A percentile compares a stretch with the other conserved stretches of the same genome.
These are phyloP conservation scores for Heterobasidion occidentale DNA, from an alignment of 1,284 basidiomycete species.

Conservation along the genomic window DNA sequence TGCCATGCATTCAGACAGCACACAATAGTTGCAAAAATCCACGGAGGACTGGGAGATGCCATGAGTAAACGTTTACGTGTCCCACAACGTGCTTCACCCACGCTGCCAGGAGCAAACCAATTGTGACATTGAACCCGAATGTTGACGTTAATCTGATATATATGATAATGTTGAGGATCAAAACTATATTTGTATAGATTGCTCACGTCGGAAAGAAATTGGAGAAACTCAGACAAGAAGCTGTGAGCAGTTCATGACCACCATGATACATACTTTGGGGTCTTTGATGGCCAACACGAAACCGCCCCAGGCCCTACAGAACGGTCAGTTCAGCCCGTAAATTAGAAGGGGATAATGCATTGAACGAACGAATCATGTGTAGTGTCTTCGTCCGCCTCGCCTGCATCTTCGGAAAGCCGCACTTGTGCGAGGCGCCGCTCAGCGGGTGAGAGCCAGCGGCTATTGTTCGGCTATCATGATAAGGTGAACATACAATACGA, in stretches of 20 bases:
- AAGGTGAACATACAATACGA: no score
- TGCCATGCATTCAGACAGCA: constrained; percentile 60
- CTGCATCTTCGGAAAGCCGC: constrained; percentile 69
- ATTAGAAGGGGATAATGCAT: not conserved
- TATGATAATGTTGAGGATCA: no score
- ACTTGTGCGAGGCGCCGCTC: constrained; percentile 63
- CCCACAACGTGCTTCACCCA: constrained; percentile 27
- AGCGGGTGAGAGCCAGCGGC: constrained; percentile 49
- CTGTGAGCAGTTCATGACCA: constrained; percentile 42
- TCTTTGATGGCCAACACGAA: constrained; percentile 58
- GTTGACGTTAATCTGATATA: constrained; percentile 47
- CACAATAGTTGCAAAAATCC: constrained; percentile 48
- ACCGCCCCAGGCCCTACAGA: constrained; percentile 38
- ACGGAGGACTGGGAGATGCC: constrained; percentile 44
- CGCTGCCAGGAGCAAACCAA: constrained; percentile 56
- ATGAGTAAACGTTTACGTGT: not conserved
- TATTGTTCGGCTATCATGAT: constrained; percentile 49
- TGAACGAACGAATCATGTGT: constrained; percentile 41
- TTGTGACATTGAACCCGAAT: constrained; percentile 53
- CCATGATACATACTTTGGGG: constrained; percentile 52
- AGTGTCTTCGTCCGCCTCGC: constrained; percentile 58
- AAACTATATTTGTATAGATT: no score
- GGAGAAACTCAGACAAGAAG: constrained; percentile 58
- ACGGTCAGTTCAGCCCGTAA: not conserved
- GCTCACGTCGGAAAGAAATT: constrained; percentile 69